Conservation (phyloP, 345 rosid species). For the Cardamine chenopodiifolia region DNA sequence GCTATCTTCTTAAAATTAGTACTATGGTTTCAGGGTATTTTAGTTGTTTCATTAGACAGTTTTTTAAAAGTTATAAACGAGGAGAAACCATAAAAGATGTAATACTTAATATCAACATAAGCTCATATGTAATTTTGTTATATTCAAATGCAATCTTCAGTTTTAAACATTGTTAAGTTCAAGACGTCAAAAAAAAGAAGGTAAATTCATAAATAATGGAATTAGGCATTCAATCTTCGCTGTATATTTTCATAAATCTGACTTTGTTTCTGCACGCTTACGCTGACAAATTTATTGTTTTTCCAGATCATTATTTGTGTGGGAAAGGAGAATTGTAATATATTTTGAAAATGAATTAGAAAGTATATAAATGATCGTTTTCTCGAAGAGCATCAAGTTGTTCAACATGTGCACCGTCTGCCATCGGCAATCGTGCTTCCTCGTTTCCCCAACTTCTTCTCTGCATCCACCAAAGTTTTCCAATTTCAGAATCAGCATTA, state of each 20-base stretch:
- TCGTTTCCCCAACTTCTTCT: conserved; percentile 69
- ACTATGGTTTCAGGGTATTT: not conserved
- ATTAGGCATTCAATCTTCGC: not conserved
- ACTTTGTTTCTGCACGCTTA: not conserved
- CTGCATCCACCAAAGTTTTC: conserved; percentile 47
- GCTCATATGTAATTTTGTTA: not conserved
- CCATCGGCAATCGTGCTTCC: conserved; percentile 73
- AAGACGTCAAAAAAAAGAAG: not conserved
- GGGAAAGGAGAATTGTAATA: not conserved
- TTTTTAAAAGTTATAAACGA: not conserved
- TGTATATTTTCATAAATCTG: not conserved
- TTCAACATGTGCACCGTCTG: conserved; percentile 80
- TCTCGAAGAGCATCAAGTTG: conserved; percentile 75
- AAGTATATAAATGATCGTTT: conserved; percentile 71
- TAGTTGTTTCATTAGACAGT: not conserved
- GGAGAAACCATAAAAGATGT: not conserved
- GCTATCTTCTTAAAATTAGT: not conserved
- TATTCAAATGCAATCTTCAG: not conserved
- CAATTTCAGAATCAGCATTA: not conserved
- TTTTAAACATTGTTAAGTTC: not conserved
- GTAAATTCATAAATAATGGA: not conserved
- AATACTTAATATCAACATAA: not conserved
- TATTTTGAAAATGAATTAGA: conserved; percentile 32
- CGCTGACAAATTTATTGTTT: conserved; percentile 1
- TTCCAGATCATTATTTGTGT: not conserved